Base-by-base conservation (phyloP, 345 rosid species). In the Populus simonii region DNA sequence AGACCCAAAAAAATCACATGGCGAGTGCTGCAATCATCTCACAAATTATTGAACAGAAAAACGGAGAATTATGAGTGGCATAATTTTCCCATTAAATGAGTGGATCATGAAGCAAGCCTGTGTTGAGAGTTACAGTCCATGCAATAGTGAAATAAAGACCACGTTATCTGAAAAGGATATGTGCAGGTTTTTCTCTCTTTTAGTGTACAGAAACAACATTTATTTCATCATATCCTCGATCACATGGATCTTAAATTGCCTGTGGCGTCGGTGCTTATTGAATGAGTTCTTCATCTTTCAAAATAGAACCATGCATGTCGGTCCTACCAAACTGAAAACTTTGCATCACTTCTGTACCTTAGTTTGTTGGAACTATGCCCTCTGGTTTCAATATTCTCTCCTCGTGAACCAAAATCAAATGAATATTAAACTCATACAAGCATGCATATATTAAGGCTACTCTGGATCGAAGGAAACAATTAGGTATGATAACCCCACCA, bases 201-300 rank as follows among this genome's bases (percentile, higher is more conserved):
- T 20, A 1, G 10, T 61, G 49, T 23, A 45, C 49, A 61, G 12
- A 11, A 45, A 20, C n/a, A 73, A 47, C 83, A 82, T 84, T 84
- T 73, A 85, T 70, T 76, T 59, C 70, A 55, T 62, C 68, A 67
- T 65, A 70, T 43, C 70, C 79, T 69, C 85, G 74, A 66, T 79
- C 87, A 82, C 87, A 85, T 82, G 87, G 81, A 73, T 82, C 77
- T 66, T 79, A 66, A 82, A 70, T 74, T 80, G 62, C 74, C 71
- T 76, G 76, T 23, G 33, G 29, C 83, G 71, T 57, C 80, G 31
- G 80, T 71, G 31, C 69, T 70, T 61, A 76, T 73, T 84, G 9
- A 79, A 79, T 81, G 83, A 67, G 29, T 71, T 33, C 33, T 57
- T 75, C 25, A 47, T 51, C 76, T 59, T 12, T 59, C 8, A 8